Evolutionary conservation across 805 yeast species (phyloP), one percentile per base, ranked within the genome.

Genomic region (Diddensiella caesifluorescens): DNA sequence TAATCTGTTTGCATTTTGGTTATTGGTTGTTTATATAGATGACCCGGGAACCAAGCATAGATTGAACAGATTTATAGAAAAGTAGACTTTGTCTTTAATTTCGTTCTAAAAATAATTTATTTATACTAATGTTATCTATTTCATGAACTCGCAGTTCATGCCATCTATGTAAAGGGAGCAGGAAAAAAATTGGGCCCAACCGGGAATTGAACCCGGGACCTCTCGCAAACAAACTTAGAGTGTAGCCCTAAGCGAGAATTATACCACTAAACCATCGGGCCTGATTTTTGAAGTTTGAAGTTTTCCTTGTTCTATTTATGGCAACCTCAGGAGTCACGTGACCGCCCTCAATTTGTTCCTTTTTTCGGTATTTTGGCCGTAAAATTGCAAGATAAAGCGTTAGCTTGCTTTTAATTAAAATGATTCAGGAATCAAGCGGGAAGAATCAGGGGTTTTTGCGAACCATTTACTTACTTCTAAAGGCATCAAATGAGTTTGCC

Each of bases 1-100:
- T 39, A 86, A 87, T 57, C 56, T 80, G n/a, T 60, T 80, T 41
- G 35, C 41, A n/a, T 43, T 42, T 5, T 49, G 53, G 55, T 26
- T 51, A 16, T 32, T 48, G 9, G 40, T 50, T 12, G 38, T 39
- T 2, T 40, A 35, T 37, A 16, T 44, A 15, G 46, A 33, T 21
- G 31, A 23, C 16, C 41, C 31, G 10, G 18, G 33, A 20, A 23
- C 29, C 10, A 22, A 34, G 16, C 26, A 34, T 13, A 13, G 15
- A 9, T 13, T 34, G n/a, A 34, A 7, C 15, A 22, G 10, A 34
- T 12, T 34, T 15, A 22, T 34, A 12, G 15, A 28, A 7, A n/a
- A 29, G 15, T 29, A 29, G 32, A 29, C 12, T 7, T 13, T n/a
- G 15, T n/a, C 15, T n/a, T 7, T 29, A 29, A 13, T 9, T 9